phyloP scores from a whole-genome alignment of 2,329 filamentous ascomycete genomes.

The Colletotrichum euphorbiae region DNA sequence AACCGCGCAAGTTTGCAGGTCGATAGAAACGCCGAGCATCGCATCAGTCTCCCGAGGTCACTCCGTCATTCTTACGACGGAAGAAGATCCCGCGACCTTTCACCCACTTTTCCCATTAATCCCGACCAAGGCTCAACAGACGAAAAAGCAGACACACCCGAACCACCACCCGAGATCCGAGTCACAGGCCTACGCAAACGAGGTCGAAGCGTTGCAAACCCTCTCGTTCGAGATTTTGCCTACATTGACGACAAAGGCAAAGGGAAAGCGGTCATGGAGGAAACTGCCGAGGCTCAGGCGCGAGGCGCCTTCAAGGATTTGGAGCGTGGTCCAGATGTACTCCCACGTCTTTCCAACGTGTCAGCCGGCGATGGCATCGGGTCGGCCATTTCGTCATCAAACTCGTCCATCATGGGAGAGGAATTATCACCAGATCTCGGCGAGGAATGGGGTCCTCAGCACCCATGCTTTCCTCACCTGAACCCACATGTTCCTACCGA shows the following conservation, averaged over 20 bases:
- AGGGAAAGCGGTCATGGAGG: slow-evolving; percentile 60
- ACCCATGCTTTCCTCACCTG: slow-evolving; percentile 93
- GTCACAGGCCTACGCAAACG: slow-evolving; percentile 44
- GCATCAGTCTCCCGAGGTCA: slow-evolving; percentile 65
- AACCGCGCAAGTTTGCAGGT: slow-evolving; percentile 63
- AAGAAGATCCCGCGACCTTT: slow-evolving; percentile 53
- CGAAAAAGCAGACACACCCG: slow-evolving; percentile 30
- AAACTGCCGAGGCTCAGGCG: slow-evolving; percentile 49
- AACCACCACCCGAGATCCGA: slow-evolving; percentile 32
- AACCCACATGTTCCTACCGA: slow-evolving; percentile 89
- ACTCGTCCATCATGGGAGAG: slow-evolving; percentile 73
- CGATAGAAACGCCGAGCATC: slow-evolving; percentile 60
- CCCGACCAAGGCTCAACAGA: slow-evolving; percentile 37
- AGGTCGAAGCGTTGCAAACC: slow-evolving; percentile 47
- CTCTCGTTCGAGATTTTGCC: slow-evolving; percentile 30
- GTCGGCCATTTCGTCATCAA: slow-evolving; percentile 65
- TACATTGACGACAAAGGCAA: slow-evolving; percentile 63
- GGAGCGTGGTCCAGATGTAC: slow-evolving; percentile 63
- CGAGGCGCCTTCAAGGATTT: slow-evolving; percentile 63
- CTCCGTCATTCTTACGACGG: slow-evolving; percentile 66
- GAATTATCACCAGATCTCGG: slow-evolving; percentile 75
- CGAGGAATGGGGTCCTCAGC: slow-evolving; percentile 90
- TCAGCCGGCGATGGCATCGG: slow-evolving; percentile 65
- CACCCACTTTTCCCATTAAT: slow-evolving; percentile 42
- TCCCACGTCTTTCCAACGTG: slow-evolving; percentile 58